Conservation (phyloP, 2,329 filamentous ascomycete genomes). For the Penicillium olsonii region DNA sequence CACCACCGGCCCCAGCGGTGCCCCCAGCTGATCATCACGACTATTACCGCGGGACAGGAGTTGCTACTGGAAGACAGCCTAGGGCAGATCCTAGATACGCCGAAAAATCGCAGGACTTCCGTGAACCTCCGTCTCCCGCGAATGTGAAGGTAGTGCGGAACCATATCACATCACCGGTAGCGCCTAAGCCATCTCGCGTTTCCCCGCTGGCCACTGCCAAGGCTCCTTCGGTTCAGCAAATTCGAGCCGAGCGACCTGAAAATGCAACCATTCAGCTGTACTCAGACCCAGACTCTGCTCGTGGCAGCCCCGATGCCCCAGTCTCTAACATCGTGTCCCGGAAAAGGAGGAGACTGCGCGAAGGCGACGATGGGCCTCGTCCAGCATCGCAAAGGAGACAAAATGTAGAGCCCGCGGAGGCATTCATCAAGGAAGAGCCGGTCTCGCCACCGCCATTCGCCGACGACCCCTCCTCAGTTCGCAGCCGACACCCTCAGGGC, state of each 20-base stretch:
- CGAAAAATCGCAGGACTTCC: constrained; percentile 44
- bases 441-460: constrained; percentile 61
- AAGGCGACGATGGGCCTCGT: constrained; percentile 36
- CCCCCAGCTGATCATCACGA: constrained; percentile 33
- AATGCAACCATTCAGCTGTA: constrained; percentile 29
- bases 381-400: constrained; percentile 36
- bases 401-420: constrained; percentile 43
- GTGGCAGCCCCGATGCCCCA: constrained; percentile 48
- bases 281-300: constrained; percentile 35
- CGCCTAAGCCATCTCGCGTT: constrained; percentile 73
- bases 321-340: constrained; percentile 48
- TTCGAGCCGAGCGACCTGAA: constrained; percentile 51
- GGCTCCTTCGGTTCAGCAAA: constrained; percentile 55
- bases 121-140: constrained; percentile 40
- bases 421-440: constrained; percentile 64
- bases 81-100: constrained; percentile 40
- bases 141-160: constrained; percentile 67
- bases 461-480: constrained; percentile 42
- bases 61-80: constrained; percentile 40
- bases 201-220: constrained; percentile 59
- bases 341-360: constrained; percentile 54
- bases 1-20: constrained; percentile 46
- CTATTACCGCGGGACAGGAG: constrained; percentile 25
- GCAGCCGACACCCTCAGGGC: constrained; percentile 37
- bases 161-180: constrained; percentile 71